A percentile compares a stretch with the other conserved stretches of the same genome.
Evolutionary conservation across 345 rosid genomes (phyloP).

Genomic region (Firmiana major): DNA sequence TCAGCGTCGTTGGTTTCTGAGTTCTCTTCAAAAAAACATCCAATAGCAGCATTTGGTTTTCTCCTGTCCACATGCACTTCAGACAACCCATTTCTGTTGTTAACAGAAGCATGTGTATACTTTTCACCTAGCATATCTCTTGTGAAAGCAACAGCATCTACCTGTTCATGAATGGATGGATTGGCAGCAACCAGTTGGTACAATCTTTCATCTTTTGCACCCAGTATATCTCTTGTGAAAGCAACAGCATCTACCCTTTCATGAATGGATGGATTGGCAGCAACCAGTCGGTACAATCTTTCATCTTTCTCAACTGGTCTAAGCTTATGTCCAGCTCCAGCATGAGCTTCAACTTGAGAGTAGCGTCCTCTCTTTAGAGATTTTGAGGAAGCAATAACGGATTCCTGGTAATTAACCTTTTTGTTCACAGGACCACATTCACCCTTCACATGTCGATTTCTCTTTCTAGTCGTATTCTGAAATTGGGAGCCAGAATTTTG

Average conservation of each 20-base stretch:
- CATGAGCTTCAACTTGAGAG: conserved; percentile 25
- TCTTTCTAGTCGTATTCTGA: conserved; percentile 19
- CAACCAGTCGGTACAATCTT: conserved; percentile 20
- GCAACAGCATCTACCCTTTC: conserved; percentile 28
- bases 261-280: conserved; percentile 26
- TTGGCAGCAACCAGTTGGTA: conserved; percentile 19
- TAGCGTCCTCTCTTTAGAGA: conserved; percentile 35
- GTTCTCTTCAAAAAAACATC: conserved; percentile 29
- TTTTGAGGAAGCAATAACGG: conserved; percentile 31
- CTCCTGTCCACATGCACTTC: conserved; percentile 35
- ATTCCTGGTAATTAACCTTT: conserved; percentile 27
- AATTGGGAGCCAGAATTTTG: conserved; percentile 25
- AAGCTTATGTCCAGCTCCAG: conserved; percentile 24
- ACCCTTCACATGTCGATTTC: conserved; percentile 21
- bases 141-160: conserved; percentile 31
- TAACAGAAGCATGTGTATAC: conserved; percentile 23
- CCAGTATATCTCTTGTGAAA: conserved; percentile 31
- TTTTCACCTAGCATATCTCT: conserved; percentile 33
- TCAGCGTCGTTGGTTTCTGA: conserved; percentile 31
- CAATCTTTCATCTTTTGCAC: too few relatives aligned
- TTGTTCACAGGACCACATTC: conserved; percentile 25
- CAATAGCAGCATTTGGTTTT: conserved; percentile 28
- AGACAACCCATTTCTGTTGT: conserved; percentile 23
- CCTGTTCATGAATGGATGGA: conserved; percentile 25
- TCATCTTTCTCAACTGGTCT: conserved; percentile 33